Percentiles rank a stretch among this genome's conserved stretches.
Evolutionary conservation across 169 alveolate species (phyloP).

Genomic region (Fabrea salina): DNA sequence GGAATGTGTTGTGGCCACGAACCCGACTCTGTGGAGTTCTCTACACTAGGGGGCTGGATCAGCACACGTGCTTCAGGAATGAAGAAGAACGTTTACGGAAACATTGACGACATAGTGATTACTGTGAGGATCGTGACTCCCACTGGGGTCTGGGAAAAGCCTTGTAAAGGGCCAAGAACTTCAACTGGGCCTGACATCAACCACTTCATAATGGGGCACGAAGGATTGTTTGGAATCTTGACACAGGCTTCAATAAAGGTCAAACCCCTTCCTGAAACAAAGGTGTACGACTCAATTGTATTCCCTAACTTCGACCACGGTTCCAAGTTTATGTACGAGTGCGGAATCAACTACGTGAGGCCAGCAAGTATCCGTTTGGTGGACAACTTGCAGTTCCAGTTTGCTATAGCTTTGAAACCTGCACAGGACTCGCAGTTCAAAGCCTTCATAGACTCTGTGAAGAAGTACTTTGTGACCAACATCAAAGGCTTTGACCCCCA

Average conservation of each 20-base stretch:
- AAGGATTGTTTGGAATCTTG: constrained; percentile 82
- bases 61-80: constrained; percentile 87
- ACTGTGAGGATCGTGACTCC: constrained; percentile 75
- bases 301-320: constrained; percentile 83
- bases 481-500: constrained; percentile 75
- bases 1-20: constrained; percentile 85
- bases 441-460: constrained; percentile 61
- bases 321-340: constrained; percentile 72
- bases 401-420: constrained; percentile 72
- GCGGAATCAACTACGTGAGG: constrained; percentile 57
- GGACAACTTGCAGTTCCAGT: constrained; percentile 72
- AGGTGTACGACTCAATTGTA: constrained; percentile 71
- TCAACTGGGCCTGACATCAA: constrained; percentile 80
- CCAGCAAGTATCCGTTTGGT: constrained; percentile 83
- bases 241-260: constrained; percentile 78
- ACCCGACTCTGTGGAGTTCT: constrained; percentile 85
- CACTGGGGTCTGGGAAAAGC: constrained; percentile 64
- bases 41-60: constrained; percentile 88
- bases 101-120: constrained; percentile 79
- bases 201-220: constrained; percentile 75
- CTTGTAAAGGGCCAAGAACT: constrained; percentile 73
- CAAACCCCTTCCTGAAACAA: constrained; percentile 64
- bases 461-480: constrained; percentile 64
- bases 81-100: constrained; percentile 85
- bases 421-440: constrained; percentile 40